Evolutionary conservation across 1,284 basidiomycete species (phyloP), one percentile per base, ranked within the genome.

Genomic region (Pseudozyma sp.): DNA sequence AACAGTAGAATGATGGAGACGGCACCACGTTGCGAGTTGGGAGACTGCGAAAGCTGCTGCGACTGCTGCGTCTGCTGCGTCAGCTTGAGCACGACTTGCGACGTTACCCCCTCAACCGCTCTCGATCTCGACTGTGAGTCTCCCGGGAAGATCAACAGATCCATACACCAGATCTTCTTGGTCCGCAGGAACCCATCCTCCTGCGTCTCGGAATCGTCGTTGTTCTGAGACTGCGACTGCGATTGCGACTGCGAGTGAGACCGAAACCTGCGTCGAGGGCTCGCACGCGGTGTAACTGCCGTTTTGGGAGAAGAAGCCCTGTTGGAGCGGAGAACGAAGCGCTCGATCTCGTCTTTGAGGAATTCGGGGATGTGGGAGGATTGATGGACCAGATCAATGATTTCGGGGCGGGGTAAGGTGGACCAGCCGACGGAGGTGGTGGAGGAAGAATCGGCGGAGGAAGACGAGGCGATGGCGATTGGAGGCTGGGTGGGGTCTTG

Each of bases 271-370:
- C 46, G 30, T 30, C 30, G 37, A 6, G 37, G 61, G 1, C 51
- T 48, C 30, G 34, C 43, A 9, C 49, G 34, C 35, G 14, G 45
- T 33, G 39, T 10, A 4, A 6, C 19, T 9, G 19, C 29, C 24
- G 56, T 17, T 13, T 51, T 35, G 30, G 47, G 6, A 2, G 57
- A 56, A 1, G 61, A 63, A 4, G 68, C 34, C 7, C 72, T 59
- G 4, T 49, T 29, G n/a, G 64, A 33, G 13, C 57, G 63, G 1
- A 58, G n/a, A 35, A 75, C 16, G 35, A 64, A 75, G 10, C 64
- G 55, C 44, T 75, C 68, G 45, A 75, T 56, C 39, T 75, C 68
- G 48, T 67, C 56, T 30, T 71, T 70, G 13, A 75, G 68, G 24
- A 68, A 62, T 1, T 31, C 46, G 0, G 72, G 72, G 34, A 75